Evolutionary conservation across 2,329 filamentous ascomycete species (phyloP).

Genomic region (Diaporthe australafricana): DNA sequence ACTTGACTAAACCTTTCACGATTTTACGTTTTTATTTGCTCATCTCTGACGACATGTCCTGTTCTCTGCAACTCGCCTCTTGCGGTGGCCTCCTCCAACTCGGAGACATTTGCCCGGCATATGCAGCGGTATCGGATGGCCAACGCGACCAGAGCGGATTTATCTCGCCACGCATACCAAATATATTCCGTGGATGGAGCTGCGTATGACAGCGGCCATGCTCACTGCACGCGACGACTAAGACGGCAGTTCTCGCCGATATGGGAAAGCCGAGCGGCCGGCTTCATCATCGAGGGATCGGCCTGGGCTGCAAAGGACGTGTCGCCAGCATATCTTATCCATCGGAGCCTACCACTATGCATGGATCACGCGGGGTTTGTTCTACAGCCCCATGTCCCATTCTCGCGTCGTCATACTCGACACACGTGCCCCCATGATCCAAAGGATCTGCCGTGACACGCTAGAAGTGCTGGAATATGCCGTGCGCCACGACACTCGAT

Average conservation of each 20-base stretch:
- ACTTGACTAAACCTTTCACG: slow-evolving; percentile 1
- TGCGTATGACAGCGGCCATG: background rate
- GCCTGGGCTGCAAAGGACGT: slow-evolving; percentile 8
- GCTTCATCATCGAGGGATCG: slow-evolving; percentile 1
- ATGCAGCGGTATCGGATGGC: background rate
- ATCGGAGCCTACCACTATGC: slow-evolving; percentile 4
- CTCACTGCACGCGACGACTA: background rate
- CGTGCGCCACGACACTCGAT: background rate
- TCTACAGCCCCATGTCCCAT: background rate
- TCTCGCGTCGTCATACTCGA: slow-evolving; percentile 22
- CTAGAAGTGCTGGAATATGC: slow-evolving; percentile 14
- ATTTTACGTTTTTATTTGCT: slow-evolving; percentile 36
- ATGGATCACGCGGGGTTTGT: slow-evolving; percentile 15
- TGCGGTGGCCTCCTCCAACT: background rate
- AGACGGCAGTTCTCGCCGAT: slow-evolving; percentile 15
- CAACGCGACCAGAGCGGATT: slow-evolving; percentile 2
- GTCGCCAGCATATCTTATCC: slow-evolving; percentile 11
- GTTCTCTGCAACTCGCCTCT: background rate
- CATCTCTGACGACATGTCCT: slow-evolving; percentile 6
- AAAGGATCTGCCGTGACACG: slow-evolving; percentile 19
- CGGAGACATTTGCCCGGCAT: background rate
- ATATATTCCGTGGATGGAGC: background rate
- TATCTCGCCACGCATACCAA: background rate
- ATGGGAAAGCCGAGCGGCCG: background rate
- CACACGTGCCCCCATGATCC: slow-evolving; percentile 19